These are phyloP conservation scores for Acanthamoeba sp. DNA, from an alignment of 208 protist species.

Conservation along the genomic window DNA sequence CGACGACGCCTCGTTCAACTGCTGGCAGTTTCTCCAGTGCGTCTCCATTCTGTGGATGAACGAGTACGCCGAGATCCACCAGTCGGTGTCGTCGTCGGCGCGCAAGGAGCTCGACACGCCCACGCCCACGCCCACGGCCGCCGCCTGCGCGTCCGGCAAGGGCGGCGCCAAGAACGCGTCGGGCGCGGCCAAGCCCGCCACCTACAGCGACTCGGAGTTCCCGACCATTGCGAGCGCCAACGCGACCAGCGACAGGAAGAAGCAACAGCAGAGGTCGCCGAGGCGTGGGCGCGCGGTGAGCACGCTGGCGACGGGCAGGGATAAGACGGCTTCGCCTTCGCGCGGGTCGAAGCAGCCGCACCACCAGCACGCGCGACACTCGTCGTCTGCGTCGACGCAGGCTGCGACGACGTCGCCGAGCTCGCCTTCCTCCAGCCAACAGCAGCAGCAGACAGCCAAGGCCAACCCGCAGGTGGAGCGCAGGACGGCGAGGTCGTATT, in stretches of 20 bases:
- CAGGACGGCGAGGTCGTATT: background rate
- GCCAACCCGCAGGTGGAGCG: background rate
- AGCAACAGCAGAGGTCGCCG: background rate
- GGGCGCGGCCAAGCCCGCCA: background rate
- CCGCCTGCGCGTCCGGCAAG: no score
- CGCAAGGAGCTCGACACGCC: no score
- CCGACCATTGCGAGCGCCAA: background rate
- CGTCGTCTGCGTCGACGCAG: no score
- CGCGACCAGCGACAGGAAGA: background rate
- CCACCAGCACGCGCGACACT: background rate
- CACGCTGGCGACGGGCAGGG: background rate
- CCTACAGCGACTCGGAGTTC: background rate
- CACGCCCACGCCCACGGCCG: no score
- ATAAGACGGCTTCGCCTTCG: background rate
- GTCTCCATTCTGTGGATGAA: slow-evolving; percentile 27
- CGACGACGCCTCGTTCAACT: background rate
- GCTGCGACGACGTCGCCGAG: no score
- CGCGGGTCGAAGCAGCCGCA: background rate
- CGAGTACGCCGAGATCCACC: slow-evolving; percentile 10
- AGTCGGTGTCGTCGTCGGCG: no score
- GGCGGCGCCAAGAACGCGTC: background rate
- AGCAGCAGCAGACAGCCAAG: background rate
- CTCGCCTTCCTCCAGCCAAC: no score
- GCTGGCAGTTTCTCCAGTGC: slow-evolving; percentile 32
- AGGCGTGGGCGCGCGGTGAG: background rate